Evolutionary conservation across 2,329 filamentous ascomycete species (phyloP).

Genomic region (Aureobasidium subglaciale): DNA sequence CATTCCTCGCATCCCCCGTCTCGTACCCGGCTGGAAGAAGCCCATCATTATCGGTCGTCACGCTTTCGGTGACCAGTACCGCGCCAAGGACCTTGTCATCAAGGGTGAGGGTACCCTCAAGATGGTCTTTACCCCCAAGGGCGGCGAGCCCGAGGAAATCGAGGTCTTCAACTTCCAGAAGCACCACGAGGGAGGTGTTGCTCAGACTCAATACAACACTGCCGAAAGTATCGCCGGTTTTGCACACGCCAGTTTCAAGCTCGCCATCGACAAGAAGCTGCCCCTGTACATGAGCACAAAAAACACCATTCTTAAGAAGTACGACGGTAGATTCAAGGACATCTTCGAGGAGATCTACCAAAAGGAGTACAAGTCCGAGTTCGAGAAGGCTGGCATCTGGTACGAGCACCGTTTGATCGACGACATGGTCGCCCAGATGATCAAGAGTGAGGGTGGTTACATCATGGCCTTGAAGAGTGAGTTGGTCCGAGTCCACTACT

Average conservation of each 20-base stretch:
- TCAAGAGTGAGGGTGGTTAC: slow-evolving; percentile 95
- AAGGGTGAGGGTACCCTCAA: slow-evolving; percentile 78
- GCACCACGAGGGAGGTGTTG: slow-evolving; percentile 64
- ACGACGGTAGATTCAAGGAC: slow-evolving; percentile 98
- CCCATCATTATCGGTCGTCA: slow-evolving; percentile 98
- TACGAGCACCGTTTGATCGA: slow-evolving; percentile 99
- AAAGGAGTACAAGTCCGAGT: slow-evolving; percentile 73
- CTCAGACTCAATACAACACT: slow-evolving; percentile 97
- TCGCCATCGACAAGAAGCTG: slow-evolving; percentile 76
- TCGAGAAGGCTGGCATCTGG: slow-evolving; percentile 91
- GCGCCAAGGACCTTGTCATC: slow-evolving; percentile 85
- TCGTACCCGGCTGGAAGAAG: slow-evolving; percentile 97
- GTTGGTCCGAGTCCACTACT: slow-evolving; percentile 27
- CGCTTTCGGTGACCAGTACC: slow-evolving; percentile 97
- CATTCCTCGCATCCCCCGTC: slow-evolving; percentile 83
- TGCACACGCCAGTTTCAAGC: slow-evolving; percentile 93
- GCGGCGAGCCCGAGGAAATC: slow-evolving; percentile 74
- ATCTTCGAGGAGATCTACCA: slow-evolving; percentile 98
- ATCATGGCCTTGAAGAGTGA: slow-evolving; percentile 97
- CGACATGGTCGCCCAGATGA: slow-evolving; percentile 99
- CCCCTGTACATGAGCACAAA: slow-evolving; percentile 99
- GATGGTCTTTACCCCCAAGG: slow-evolving; percentile 86
- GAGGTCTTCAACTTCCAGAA: slow-evolving; percentile 86
- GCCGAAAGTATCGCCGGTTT: slow-evolving; percentile 92
- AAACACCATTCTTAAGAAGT: slow-evolving; percentile 99